Evolutionary conservation across 306 rosid species (phyloP).

Genomic region (Castanopsis chinensis): DNA sequence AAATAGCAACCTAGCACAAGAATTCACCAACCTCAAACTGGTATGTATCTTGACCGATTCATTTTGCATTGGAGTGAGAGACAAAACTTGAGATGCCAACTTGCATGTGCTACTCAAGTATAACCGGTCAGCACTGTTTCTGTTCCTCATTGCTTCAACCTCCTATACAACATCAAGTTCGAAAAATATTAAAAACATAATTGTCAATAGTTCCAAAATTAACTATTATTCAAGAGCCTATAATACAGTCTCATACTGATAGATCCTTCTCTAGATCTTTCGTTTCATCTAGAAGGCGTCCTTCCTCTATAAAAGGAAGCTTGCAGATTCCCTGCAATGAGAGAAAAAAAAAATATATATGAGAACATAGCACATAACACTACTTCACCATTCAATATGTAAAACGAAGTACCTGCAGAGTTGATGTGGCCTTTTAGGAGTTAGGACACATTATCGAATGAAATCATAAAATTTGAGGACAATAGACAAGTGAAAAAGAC

Average conservation of each 20-base stretch:
- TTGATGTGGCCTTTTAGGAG: too few species aligned
- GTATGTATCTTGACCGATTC: not conserved
- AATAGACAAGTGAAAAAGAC: not conserved
- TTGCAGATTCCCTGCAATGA: constrained; percentile 42
- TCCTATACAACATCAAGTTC: constrained; percentile 12
- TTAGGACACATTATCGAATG: too few species aligned
- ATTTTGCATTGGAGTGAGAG: constrained; percentile 5
- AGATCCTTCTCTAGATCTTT: constrained; percentile 25
- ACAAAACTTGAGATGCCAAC: constrained; percentile 23
- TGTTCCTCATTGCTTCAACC: constrained; percentile 38
- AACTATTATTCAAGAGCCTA: not conserved
- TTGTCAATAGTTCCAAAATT: not conserved
- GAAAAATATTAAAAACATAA: not conserved
- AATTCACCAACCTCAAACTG: constrained; percentile 27
- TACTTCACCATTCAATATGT: not conserved
- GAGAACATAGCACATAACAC: not conserved
- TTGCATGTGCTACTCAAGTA: constrained; percentile 21
- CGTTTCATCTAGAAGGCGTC: constrained; percentile 42
- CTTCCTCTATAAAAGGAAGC: constrained; percentile 53
- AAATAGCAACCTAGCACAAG: not conserved
- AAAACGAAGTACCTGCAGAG: not conserved
- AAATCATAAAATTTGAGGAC: not conserved
- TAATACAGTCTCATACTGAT: constrained; percentile 26
- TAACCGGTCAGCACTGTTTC: constrained; percentile 25
- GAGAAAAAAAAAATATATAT: not conserved